These are phyloP conservation scores for Neurospora sp. DNA, from an alignment of 495 filamentous ascomycete genomes.

Conservation along the genomic window DNA sequence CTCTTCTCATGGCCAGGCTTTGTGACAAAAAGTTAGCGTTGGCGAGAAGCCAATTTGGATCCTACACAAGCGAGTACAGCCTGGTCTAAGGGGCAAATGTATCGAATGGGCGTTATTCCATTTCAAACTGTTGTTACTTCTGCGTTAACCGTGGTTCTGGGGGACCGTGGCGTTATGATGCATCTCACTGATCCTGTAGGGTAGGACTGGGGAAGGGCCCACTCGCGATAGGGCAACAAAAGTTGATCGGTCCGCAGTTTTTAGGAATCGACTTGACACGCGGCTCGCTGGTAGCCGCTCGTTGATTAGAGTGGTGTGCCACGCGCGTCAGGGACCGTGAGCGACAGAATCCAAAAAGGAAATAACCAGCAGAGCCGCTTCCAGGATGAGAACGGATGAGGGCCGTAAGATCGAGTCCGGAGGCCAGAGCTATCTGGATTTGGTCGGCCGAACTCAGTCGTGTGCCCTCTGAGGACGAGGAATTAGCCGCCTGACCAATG, in stretches of 20 bases:
- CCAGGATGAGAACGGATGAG: not conserved
- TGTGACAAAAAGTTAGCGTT: not conserved
- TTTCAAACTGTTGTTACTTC: constrained; percentile 1
- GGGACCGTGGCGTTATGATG: constrained; percentile 10
- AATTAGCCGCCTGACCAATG: not conserved
- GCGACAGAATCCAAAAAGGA: not conserved
- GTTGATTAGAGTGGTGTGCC: not conserved
- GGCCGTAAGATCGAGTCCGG: constrained; percentile 1
- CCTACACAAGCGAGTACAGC: not conserved
- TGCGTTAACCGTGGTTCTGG: constrained; percentile 4
- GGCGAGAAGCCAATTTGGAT: not conserved
- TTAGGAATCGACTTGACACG: constrained; percentile 14
- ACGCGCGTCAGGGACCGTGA: not conserved
- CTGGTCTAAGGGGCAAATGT: not conserved
- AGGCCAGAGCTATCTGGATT: not conserved
- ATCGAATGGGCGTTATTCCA: not conserved
- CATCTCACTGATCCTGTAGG: not conserved
- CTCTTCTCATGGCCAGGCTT: not conserved
- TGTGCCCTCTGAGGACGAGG: not conserved
- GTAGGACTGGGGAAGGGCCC: constrained; percentile 3
- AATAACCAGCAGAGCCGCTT: not conserved
- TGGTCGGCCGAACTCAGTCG: not conserved
- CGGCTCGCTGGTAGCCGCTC: constrained; percentile 7
- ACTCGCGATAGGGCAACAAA: constrained; percentile 1
- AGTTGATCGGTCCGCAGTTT: constrained; percentile 9